phyloP scores from a whole-genome alignment of 2,329 filamentous ascomycete species.

The Colletotrichum tabaci region DNA sequence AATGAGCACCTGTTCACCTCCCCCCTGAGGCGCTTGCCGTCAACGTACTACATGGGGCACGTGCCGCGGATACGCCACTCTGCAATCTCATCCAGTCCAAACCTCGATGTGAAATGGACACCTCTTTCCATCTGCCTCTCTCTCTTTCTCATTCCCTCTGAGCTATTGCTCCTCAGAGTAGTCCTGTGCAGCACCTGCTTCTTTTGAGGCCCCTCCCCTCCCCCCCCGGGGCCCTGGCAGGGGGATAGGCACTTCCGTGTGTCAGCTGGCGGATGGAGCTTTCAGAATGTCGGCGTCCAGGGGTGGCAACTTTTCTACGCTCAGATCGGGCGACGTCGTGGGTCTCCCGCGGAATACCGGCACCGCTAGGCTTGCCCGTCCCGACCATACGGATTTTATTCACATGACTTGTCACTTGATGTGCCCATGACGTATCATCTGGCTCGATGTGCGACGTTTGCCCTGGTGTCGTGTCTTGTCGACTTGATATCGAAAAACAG shows the following conservation, averaged over 20 bases:
- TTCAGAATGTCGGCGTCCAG: constrained; percentile 17
- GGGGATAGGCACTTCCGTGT: constrained; percentile 18
- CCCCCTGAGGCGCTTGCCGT: background rate
- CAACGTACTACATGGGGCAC: constrained; percentile 11
- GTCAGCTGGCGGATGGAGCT: constrained; percentile 34
- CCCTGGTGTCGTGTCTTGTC: background rate
- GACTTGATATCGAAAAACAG: background rate
- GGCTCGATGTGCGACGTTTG: background rate
- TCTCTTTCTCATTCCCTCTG: no score
- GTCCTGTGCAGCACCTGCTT: background rate
- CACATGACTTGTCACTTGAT: background rate
- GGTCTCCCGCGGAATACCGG: constrained; percentile 34
- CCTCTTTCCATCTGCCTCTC: background rate
- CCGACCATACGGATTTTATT: constrained; percentile 18
- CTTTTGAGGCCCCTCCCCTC: background rate
- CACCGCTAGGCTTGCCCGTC: constrained; percentile 33
- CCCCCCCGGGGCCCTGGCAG: background rate
- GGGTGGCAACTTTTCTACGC: constrained; percentile 24
- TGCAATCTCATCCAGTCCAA: constrained; percentile 4
- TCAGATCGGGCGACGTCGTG: constrained; percentile 39
- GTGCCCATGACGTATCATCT: background rate
- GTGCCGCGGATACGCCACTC: constrained; percentile 26
- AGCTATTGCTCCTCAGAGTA: background rate
- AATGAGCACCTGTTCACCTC: background rate
- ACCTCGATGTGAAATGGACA: constrained; percentile 11